phyloP scores from a whole-genome alignment of 2,329 filamentous ascomycete genomes.

The Uncinocarpus reesii region DNA sequence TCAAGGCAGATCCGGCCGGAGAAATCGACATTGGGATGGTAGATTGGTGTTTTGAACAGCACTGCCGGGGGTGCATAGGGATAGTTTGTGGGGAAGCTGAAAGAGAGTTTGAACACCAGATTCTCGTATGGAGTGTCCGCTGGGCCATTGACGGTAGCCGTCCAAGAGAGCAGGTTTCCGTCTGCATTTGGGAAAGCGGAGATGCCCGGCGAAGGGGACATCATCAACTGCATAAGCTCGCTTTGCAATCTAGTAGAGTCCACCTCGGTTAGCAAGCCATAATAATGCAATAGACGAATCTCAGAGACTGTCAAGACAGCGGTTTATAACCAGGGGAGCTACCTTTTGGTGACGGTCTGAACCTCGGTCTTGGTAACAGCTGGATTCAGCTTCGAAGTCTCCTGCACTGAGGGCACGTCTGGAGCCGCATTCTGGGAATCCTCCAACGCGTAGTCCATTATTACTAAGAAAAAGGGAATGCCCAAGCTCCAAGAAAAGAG shows the following conservation, averaged over 20 bases:
- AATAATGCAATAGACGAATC: too few species aligned
- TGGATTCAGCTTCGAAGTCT: slow-evolving; percentile 51
- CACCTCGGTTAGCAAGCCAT: background rate
- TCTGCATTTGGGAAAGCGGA: slow-evolving; percentile 88
- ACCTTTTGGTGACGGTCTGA: slow-evolving; percentile 72
- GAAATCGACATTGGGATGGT: slow-evolving; percentile 98
- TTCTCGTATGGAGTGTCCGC: slow-evolving; percentile 82
- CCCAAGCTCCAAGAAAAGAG: too few species aligned
- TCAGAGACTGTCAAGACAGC: too few species aligned
- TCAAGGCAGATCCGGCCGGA: slow-evolving; percentile 93
- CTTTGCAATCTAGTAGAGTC: slow-evolving; percentile 64
- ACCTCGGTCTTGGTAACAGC: slow-evolving; percentile 52
- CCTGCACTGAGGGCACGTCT: slow-evolving; percentile 42
- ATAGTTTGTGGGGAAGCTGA: slow-evolving; percentile 85
- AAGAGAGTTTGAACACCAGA: slow-evolving; percentile 82
- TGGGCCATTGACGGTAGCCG: slow-evolving; percentile 84
- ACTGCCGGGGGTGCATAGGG: slow-evolving; percentile 85
- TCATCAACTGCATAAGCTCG: slow-evolving; percentile 98
- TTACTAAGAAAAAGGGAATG: too few species aligned
- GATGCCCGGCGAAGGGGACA: slow-evolving; percentile 80
- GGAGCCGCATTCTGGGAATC: slow-evolving; percentile 60
- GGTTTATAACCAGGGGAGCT: too few species aligned
- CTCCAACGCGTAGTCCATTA: slow-evolving; percentile 48
- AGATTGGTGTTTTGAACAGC: slow-evolving; percentile 96
- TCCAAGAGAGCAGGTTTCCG: slow-evolving; percentile 85